phyloP scores from a whole-genome alignment of 208 protist species.

The Trypanosoma platydactyli region DNA sequence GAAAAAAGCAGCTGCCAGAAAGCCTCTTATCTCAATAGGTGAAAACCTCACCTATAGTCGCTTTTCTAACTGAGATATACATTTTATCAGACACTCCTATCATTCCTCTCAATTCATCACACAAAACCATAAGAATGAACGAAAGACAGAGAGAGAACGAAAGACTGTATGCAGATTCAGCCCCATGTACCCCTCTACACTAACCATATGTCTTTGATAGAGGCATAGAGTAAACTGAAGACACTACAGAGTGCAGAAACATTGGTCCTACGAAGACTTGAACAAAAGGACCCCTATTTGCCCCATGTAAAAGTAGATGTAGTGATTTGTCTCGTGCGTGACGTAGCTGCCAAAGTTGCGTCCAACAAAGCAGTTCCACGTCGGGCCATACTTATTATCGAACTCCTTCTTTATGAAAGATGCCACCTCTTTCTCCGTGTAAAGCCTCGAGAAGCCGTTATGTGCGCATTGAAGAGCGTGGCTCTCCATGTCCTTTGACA shows the following conservation, averaged over 20 bases:
- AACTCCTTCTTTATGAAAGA: conserved; percentile 99
- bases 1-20: background rate
- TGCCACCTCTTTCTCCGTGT: conserved; percentile 99
- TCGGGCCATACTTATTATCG: conserved; percentile 98
- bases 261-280: conserved; percentile 59
- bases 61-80: conserved; percentile 24
- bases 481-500: conserved; percentile 96
- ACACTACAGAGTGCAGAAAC: background rate
- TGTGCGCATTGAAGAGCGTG: conserved; percentile 98
- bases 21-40: background rate
- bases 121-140: background rate
- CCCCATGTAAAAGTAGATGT: conserved; percentile 99
- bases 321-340: conserved; percentile 99
- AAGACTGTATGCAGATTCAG: background rate
- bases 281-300: conserved; percentile 99
- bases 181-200: background rate
- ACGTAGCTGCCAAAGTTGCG: conserved; percentile 99
- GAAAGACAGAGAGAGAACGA: background rate
- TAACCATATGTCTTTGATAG: background rate
- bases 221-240: background rate
- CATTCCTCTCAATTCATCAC: background rate
- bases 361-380: conserved; percentile 99
- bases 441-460: conserved; percentile 97
- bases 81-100: conserved; percentile 6
- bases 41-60: background rate